phyloP scores from a whole-genome alignment of 768 basidiomycete genomes.

The Suillus hirtellus region DNA sequence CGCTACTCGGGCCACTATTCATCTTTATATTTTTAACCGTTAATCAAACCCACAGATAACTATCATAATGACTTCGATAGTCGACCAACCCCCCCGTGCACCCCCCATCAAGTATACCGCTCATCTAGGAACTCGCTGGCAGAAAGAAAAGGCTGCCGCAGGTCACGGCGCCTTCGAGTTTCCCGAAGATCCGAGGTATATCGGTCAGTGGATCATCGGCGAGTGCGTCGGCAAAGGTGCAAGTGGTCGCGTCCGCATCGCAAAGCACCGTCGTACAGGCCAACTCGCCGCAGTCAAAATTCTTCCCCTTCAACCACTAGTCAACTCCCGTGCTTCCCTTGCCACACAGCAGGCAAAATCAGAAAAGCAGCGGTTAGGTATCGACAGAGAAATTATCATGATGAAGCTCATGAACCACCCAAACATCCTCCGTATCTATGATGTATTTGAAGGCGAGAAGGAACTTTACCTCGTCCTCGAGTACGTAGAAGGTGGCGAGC shows the following conservation, averaged over 20 bases:
- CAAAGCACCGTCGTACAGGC: constrained; percentile 79
- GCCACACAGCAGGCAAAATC: constrained; percentile 67
- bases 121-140: constrained; percentile 80
- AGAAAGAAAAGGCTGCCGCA: constrained; percentile 83
- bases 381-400: constrained; percentile 95
- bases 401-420: constrained; percentile 99
- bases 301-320: constrained; percentile 77
- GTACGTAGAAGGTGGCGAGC: constrained; percentile 94
- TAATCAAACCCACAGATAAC: neutral
- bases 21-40: constrained; percentile 9
- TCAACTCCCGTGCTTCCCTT: constrained; percentile 69
- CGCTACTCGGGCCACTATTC: constrained; percentile 17
- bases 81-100: constrained; percentile 63
- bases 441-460: constrained; percentile 90
- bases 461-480: constrained; percentile 93
- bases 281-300: constrained; percentile 97
- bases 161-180: constrained; percentile 74
- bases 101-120: constrained; percentile 72
- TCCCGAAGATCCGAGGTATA: constrained; percentile 79
- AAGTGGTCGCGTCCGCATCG: constrained; percentile 93
- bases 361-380: constrained; percentile 81
- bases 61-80: constrained; percentile 28
- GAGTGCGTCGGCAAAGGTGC: constrained; percentile 94
- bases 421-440: constrained; percentile 93
- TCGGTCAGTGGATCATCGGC: constrained; percentile 93